Evolutionary conservation across 1,139 yeast genomes (phyloP), one percentile per base, ranked within the genome.

Genomic region (Candida labiduridarum): DNA sequence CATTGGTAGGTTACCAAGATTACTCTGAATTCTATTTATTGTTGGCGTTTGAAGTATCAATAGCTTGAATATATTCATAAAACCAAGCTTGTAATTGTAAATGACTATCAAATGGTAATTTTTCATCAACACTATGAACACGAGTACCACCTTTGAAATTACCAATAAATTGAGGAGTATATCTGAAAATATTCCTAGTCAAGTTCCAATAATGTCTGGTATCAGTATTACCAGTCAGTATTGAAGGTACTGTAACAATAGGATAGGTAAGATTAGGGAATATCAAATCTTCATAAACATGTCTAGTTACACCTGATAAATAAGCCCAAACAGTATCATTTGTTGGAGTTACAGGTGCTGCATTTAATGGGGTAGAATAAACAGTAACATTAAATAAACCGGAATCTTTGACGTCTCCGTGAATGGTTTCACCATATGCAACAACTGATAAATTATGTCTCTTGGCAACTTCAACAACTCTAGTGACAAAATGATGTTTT

Each of bases 171-270:
- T 57, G 56, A 18, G 86, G 88, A 16, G 78, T 64, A 65, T 78
- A 85, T 59, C 97, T 79, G 74, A 78, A 89, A 52, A 91, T 88
- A 63, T 87, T 82, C 49, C 75, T 73, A n/a, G 91, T 80, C 62
- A 90, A 74, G 47, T 74, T 68, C 92, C 95, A 88, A 69, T 87
- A 89, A 63, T 82, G 80, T 62, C 82, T 80, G 9, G 96, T 89
- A 65, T 90, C 97, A 2, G 97, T 90, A 66, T 89, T 90, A 31
- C 89, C 96, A 5, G 89, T 78, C 82, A 87, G 80, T 46, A 88
- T 63, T 16, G 81, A 72, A 10, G 96, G 95, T 1, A 90, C 71
- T 18, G 83, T 72, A 47, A 87, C 72, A 30, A 84, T 68, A 25
- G 82, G 74, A 40, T 72, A 64, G 11, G 61, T 62, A 34, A 67